Base-by-base conservation (phyloP, 2,329 filamentous ascomycete genomes). In the Cytospora leucostoma region DNA sequence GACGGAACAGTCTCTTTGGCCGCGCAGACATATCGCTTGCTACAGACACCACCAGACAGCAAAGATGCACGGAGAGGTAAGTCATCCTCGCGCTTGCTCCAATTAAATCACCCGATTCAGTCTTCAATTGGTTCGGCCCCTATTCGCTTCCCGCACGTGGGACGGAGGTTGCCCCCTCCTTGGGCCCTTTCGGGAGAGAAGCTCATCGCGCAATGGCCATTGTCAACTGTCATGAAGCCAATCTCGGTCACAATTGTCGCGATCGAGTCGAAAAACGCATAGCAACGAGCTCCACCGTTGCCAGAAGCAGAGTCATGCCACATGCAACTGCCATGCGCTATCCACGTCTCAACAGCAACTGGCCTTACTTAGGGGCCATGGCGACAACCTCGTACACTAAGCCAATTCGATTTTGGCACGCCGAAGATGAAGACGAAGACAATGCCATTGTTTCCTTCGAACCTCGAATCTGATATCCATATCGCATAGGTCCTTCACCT, bases 401-500 rank as follows among this genome's bases (percentile, higher is more conserved):
- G 27, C n/a, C 35, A 53, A 33, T 33, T 3, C 37, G 40, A 33
- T 21, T 32, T 38, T 37, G 33, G 40, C 51, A 34, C 13, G 15
- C 32, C 44, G n/a, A 47, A 47, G 1, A 34, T 15, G 17, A 13
- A 54, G 27, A 33, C 13, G 3, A n/a, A 12, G 10, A 33, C 59
- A 44, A 47, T 27, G 27, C 27, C 27, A 3, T 47, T 21, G 44
- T 47, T 12, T 55, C 32, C n/a, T 17, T 55, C 7, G 47, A 13
- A 21, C 32, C n/a, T 17, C 33, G 51, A 56, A 52, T 51, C 65
- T 62, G 59, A 68, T 62, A 19, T 47, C 51, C 35, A 37, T 21
- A 38, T 38, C 62, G 4, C 27, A 61, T 67, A 87, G 84, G 82
- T 87, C 77, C 80, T 87, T 78, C 84, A 87, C 78, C 78, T 87